phyloP scores from a whole-genome alignment of 2,329 filamentous ascomycete genomes.

The Dothistroma pini region DNA sequence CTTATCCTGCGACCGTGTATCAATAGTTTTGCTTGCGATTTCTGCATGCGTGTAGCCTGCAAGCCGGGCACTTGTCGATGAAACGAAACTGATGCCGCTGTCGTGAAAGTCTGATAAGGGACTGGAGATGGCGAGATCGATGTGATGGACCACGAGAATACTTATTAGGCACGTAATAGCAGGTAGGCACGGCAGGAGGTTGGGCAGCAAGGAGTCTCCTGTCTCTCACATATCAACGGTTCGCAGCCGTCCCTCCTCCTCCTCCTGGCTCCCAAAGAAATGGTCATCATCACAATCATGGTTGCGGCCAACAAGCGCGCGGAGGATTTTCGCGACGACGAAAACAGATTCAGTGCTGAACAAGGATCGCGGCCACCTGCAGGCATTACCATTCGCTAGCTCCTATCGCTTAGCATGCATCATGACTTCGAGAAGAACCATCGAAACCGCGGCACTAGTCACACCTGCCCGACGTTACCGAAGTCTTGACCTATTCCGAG shows the following conservation, averaged over 20 bases:
- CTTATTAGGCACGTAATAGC: neutral
- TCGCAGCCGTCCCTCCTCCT: neutral
- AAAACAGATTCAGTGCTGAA: neutral
- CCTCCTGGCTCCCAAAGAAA: neutral
- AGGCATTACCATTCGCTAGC: slow-evolving; percentile 1
- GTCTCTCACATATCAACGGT: neutral
- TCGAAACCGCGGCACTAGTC: neutral
- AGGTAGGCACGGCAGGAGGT: neutral
- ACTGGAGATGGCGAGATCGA: neutral
- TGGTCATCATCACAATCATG: slow-evolving; percentile 1
- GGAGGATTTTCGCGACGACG: slow-evolving; percentile 1
- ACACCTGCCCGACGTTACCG: neutral
- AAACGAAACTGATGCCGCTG: neutral
- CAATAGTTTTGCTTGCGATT: neutral
- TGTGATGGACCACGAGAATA: neutral
- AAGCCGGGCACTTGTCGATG: too few species aligned
- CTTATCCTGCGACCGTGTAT: neutral
- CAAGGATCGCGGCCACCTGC: neutral
- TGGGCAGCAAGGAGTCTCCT: slow-evolving; percentile 7
- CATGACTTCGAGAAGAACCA: slow-evolving; percentile 1
- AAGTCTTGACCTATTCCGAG: neutral
- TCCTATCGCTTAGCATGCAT: neutral
- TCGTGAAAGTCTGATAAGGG: neutral
- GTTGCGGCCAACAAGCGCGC: slow-evolving; percentile 1
- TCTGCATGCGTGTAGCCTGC: neutral